Conservation (phyloP, 306 rosid genomes). For the Prosopis cineraria region DNA sequence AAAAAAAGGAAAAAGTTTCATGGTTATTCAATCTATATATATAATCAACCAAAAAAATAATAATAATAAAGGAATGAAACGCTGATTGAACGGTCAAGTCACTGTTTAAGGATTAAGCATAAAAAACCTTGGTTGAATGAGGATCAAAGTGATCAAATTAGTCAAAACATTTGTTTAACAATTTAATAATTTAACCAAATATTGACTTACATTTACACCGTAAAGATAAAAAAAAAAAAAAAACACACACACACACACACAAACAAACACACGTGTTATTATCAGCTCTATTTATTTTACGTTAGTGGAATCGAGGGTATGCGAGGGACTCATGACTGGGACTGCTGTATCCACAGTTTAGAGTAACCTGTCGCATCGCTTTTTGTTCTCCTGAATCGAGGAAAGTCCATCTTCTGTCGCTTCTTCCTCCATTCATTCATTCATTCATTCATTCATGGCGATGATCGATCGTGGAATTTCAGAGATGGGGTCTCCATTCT, state of each 20-base stretch:
- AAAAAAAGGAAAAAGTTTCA: neutral
- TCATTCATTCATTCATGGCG: conserved; percentile 17
- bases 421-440: conserved; percentile 15
- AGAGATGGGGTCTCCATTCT: neutral
- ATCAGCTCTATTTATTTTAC: conserved; percentile 26
- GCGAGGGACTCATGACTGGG: conserved; percentile 20
- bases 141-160: too few species aligned
- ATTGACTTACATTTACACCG: too few species aligned
- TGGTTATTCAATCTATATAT: neutral
- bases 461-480: neutral
- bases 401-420: conserved; percentile 30
- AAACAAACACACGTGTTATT: too few species aligned
- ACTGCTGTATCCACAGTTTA: conserved; percentile 41
- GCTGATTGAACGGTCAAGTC: too few species aligned
- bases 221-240: too few species aligned
- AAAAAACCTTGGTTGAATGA: too few species aligned
- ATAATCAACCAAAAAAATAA: neutral
- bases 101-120: too few species aligned
- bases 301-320: conserved; percentile 15
- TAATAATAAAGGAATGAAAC: too few species aligned
- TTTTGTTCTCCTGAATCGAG: conserved; percentile 67
- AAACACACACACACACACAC: too few species aligned
- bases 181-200: too few species aligned
- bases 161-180: too few species aligned
- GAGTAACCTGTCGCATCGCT: conserved; percentile 59